A percentile compares a stretch with the other conserved stretches of the same genome.
Conservation (phyloP, 306 rosid species). For the Delonix regia region DNA sequence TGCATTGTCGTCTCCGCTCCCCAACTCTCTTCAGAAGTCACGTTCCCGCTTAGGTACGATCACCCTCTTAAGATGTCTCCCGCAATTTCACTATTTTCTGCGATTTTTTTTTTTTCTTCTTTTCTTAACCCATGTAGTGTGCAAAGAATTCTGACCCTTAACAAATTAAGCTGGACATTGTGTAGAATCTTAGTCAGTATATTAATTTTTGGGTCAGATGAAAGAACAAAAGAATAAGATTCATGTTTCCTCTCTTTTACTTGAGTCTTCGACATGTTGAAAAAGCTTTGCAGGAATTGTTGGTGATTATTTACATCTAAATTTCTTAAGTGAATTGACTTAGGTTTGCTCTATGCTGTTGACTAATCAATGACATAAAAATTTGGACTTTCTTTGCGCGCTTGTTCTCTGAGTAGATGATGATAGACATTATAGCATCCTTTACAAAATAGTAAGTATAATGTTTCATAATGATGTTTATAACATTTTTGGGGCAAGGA, state of each 20-base stretch:
- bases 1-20: conserved; percentile 66
- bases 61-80: not conserved
- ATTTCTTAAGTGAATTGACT: not conserved
- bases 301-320: not conserved
- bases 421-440: not conserved
- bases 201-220: not conserved
- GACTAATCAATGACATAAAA: not conserved
- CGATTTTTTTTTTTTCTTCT: too few relatives aligned
- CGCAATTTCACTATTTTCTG: not conserved
- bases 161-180: conserved; percentile 9
- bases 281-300: not conserved
- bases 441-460: not conserved
- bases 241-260: not conserved
- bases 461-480: not conserved
- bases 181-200: not conserved
- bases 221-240: not conserved
- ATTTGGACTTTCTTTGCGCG: not conserved
- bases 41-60: conserved; percentile 57
- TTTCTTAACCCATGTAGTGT: not conserved
- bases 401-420: not conserved
- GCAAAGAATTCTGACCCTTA: not conserved
- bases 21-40: conserved; percentile 62
- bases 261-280: not conserved
- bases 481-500: not conserved
- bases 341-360: not conserved